These are phyloP conservation scores for Boletus rufocinnamomeus DNA, from an alignment of 768 basidiomycete genomes.

Conservation along the genomic window DNA sequence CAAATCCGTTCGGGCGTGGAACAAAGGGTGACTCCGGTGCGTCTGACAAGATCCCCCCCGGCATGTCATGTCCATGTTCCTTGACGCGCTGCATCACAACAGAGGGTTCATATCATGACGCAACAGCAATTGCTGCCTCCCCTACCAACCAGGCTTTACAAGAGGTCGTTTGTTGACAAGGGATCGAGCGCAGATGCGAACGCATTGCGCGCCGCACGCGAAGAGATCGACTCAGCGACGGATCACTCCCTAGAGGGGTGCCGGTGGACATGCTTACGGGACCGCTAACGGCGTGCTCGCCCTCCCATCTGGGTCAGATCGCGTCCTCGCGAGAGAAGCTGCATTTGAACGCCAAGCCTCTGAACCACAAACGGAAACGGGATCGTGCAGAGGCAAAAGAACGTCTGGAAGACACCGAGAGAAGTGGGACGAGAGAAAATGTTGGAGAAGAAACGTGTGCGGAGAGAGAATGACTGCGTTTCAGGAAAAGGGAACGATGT, in stretches of 20 bases:
- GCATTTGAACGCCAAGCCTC: not conserved
- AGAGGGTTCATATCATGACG: conserved; percentile 45
- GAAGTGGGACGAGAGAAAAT: conserved; percentile 80
- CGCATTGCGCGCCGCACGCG: conserved; percentile 59
- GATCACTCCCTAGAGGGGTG: conserved; percentile 25
- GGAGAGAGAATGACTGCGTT: conserved; percentile 66
- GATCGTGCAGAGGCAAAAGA: conserved; percentile 69
- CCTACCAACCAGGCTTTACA: conserved; percentile 77
- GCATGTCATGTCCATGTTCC: not conserved
- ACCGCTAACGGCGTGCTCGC: too few relatives aligned
- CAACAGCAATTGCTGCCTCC: conserved; percentile 53
- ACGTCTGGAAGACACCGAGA: conserved; percentile 72
- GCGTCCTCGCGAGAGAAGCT: not conserved
- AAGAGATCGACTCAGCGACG: conserved; percentile 54
- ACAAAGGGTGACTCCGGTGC: conserved; percentile 69
- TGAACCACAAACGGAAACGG: conserved; percentile 66
- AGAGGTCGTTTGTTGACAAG: conserved; percentile 84
- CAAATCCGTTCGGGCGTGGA: conserved; percentile 36
- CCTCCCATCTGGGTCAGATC: too few relatives aligned
- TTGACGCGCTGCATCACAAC: not conserved
- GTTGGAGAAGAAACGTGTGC: conserved; percentile 74
- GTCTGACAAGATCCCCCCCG: not conserved
- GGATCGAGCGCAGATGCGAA: conserved; percentile 56
- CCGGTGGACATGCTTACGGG: not conserved
- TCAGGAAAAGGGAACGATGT: too few relatives aligned